Conservation (phyloP, 176 grass and related monocot species). For the Echinochloa phyllopogon region DNA sequence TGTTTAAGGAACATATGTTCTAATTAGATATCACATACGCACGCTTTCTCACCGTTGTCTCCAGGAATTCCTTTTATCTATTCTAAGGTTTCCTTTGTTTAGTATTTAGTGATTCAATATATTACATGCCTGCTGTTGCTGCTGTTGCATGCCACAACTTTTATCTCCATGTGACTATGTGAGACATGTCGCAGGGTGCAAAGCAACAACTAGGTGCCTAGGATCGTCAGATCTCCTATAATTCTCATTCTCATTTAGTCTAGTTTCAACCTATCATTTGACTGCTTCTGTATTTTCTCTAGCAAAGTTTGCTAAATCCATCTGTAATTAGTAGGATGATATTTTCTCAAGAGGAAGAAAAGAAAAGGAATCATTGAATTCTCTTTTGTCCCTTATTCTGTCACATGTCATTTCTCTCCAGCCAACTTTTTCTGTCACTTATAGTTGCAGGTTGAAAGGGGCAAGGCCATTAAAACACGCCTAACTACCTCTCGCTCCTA, state of each 20-base stretch:
- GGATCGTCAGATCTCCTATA: background rate
- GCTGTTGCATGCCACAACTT: background rate
- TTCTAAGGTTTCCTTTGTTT: background rate
- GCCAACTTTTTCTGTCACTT: no score
- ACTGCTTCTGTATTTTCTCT: background rate
- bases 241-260: background rate
- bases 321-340: background rate
- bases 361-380: background rate
- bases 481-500: background rate
- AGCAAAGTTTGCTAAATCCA: background rate
- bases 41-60: background rate
- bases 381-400: background rate
- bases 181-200: background rate
- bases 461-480: background rate
- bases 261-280: background rate
- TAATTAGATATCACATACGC: background rate
- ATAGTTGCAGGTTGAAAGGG: background rate
- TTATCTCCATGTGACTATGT: background rate
- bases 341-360: constrained; percentile 2
- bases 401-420: background rate
- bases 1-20: background rate
- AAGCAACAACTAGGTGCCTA: background rate
- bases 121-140: background rate
- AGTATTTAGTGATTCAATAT: background rate
- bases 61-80: background rate